Conservation (phyloP, 1,284 basidiomycete genomes). For the Cystobasidium sp. region DNA sequence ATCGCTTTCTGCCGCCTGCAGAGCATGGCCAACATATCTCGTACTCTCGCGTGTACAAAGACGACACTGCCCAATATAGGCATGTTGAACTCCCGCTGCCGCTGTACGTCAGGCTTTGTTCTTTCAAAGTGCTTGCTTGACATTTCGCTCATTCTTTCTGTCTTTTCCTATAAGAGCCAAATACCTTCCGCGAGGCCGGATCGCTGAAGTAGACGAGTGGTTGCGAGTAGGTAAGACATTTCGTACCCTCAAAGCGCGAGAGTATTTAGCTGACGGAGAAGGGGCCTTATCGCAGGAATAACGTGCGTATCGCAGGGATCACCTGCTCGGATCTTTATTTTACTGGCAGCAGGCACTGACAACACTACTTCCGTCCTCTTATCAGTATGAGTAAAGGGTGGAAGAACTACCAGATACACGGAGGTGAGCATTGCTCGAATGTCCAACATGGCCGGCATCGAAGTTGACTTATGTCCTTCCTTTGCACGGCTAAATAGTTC, state of each 20-base stretch:
- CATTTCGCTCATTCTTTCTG: neutral
- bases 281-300: neutral
- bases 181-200: slow-evolving; percentile 2
- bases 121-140: neutral
- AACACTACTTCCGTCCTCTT: neutral
- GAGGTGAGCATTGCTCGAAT: neutral
- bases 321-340: no score
- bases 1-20: neutral
- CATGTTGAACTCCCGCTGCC: neutral
- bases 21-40: neutral
- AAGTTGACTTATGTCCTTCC: no score
- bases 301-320: neutral
- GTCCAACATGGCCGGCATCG: no score
- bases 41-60: slow-evolving; percentile 2
- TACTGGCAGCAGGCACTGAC: no score
- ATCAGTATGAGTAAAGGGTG: slow-evolving; percentile 6
- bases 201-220: neutral
- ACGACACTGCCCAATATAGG: neutral
- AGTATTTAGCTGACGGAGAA: neutral
- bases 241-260: no score
- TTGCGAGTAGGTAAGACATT: neutral
- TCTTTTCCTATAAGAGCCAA: neutral
- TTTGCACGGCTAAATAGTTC: no score
- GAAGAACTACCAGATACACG: neutral
- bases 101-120: neutral